phyloP scores from a whole-genome alignment of 1,284 basidiomycete species.

The Trichosporon sp. region DNA sequence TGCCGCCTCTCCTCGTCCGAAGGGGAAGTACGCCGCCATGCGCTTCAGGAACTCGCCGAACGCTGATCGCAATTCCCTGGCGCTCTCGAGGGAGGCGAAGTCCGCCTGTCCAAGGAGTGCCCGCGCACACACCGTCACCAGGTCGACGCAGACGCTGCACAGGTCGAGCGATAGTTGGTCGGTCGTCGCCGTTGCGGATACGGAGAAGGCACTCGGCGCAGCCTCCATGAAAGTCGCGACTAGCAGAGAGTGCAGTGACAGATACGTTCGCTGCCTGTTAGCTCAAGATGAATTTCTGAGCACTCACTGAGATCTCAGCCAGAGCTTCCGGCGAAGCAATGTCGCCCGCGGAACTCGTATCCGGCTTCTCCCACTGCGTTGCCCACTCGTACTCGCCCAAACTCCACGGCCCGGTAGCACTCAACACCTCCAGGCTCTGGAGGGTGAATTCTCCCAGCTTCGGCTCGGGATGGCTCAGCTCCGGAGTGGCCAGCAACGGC shows the following conservation, averaged over 20 bases:
- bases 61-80: conserved; percentile 18
- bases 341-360: background rate
- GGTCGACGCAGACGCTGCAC: conserved; percentile 58
- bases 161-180: conserved; percentile 56
- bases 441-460: conserved; percentile 9
- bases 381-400: conserved; percentile 9
- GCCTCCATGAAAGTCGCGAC: conserved; percentile 77
- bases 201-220: conserved; percentile 69
- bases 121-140: conserved; percentile 64
- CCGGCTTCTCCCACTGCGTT: conserved; percentile 7
- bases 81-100: background rate
- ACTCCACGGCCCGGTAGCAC: conserved; percentile 13
- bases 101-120: conserved; percentile 45
- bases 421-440: conserved; percentile 8
- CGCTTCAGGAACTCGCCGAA: conserved; percentile 37
- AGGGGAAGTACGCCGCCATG: conserved; percentile 79
- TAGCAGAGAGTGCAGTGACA: conserved; percentile 66
- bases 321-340: conserved; percentile 9
- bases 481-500: background rate
- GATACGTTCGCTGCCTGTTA: conserved; percentile 35
- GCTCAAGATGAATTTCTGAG: background rate
- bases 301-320: conserved; percentile 26
- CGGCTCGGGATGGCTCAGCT: background rate
- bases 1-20: conserved; percentile 39
- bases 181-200: conserved; percentile 41